Percentiles rank a stretch among this genome's conserved stretches.
phyloP scores from a whole-genome alignment of 2,329 filamentous ascomycete species.

The Hymenoscyphus infarciens region DNA sequence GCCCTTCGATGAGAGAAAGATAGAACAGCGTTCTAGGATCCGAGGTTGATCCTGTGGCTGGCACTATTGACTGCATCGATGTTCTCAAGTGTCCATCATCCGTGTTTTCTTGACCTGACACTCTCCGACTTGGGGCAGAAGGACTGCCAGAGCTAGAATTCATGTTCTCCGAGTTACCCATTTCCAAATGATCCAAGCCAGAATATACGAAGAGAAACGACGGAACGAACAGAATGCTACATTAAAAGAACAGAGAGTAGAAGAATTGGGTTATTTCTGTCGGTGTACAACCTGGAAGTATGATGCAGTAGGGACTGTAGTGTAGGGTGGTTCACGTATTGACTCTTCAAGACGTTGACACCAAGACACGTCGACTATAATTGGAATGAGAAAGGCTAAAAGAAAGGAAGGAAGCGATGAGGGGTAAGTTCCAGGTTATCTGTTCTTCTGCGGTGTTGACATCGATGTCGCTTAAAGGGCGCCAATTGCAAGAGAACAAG shows the following conservation, averaged over 20 bases:
- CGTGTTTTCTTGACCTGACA: not conserved
- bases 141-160: not conserved
- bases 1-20: conserved; percentile 33
- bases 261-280: not conserved
- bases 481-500: not conserved
- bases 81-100: not conserved
- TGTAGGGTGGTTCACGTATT: not conserved
- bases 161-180: not conserved
- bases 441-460: not conserved
- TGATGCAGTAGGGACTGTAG: not conserved
- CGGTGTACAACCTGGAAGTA: no score
- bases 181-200: not conserved
- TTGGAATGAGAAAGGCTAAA: not conserved
- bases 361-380: not conserved
- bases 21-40: conserved; percentile 19
- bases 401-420: not conserved
- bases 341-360: not conserved
- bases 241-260: not conserved
- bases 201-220: not conserved
- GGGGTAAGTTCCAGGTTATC: not conserved
- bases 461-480: not conserved
- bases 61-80: not conserved
- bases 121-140: not conserved
- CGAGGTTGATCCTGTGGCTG: not conserved
- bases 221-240: not conserved